Evolutionary conservation across 345 rosid species (phyloP).

Genomic region (Euphorbia peplus): DNA sequence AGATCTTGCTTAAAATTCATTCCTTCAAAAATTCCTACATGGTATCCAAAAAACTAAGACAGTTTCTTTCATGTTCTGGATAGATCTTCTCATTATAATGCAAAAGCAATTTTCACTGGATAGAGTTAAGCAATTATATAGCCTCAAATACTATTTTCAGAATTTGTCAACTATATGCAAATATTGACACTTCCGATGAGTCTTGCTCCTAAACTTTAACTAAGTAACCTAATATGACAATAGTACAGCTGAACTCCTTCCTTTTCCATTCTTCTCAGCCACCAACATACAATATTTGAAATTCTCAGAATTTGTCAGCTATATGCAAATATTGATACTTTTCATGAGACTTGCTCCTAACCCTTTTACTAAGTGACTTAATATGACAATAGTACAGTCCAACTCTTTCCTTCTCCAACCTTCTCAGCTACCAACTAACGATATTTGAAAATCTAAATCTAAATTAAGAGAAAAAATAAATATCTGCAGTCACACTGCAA

Average conservation of each 20-base stretch:
- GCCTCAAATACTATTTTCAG: not conserved
- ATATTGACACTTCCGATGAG: not conserved
- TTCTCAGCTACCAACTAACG: slow-evolving; percentile 7
- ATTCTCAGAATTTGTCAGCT: not conserved
- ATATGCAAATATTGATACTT: too few relatives aligned
- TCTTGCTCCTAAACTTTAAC: not conserved
- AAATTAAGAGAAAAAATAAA: not conserved
- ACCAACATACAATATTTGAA: slow-evolving; percentile 2
- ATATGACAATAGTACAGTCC: not conserved
- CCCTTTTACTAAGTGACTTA: not conserved
- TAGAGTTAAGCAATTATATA: not conserved
- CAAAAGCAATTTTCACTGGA: not conserved
- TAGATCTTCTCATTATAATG: not conserved
- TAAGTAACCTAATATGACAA: not conserved
- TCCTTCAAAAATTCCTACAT: not conserved
- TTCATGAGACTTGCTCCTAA: not conserved
- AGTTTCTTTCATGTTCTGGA: too few relatives aligned
- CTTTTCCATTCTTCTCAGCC: slow-evolving; percentile 2
- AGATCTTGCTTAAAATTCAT: not conserved
- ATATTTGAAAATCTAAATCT: not conserved
- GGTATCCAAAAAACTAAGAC: not conserved
- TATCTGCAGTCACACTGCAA: not conserved
- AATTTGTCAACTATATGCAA: not conserved
- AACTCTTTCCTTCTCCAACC: not conserved
- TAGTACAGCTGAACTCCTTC: not conserved